Conservation (phyloP, 2,329 filamentous ascomycete species). For the Monilinia fructigena region DNA sequence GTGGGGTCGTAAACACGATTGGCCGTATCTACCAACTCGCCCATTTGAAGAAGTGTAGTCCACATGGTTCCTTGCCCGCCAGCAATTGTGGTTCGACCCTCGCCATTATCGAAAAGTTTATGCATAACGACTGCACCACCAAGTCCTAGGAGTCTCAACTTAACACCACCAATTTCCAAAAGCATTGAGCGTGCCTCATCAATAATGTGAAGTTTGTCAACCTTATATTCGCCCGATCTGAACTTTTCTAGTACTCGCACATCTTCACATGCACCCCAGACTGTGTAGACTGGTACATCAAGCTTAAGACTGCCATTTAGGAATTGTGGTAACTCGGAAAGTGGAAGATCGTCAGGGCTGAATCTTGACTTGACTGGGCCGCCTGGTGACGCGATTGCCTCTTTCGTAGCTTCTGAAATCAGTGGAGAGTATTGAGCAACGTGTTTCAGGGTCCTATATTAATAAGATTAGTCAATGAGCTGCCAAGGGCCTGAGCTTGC, state of each 20-base stretch:
- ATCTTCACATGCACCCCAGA: slow-evolving; percentile 98
- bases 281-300: slow-evolving; percentile 95
- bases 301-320: slow-evolving; percentile 85
- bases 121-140: slow-evolving; percentile 99
- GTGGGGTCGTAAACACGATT: slow-evolving; percentile 98
- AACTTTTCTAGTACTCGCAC: slow-evolving; percentile 97
- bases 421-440: slow-evolving; percentile 97
- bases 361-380: slow-evolving; percentile 86
- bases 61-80: slow-evolving; percentile 99
- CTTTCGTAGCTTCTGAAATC: slow-evolving; percentile 74
- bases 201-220: slow-evolving; percentile 95
- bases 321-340: slow-evolving; percentile 89
- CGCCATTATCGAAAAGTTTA: slow-evolving; percentile 98
- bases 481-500: slow-evolving; percentile 21
- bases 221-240: slow-evolving; percentile 95
- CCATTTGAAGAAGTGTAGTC: slow-evolving; percentile 97
- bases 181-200: slow-evolving; percentile 96
- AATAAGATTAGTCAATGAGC: slow-evolving; percentile 35
- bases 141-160: slow-evolving; percentile 87
- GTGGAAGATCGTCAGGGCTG: slow-evolving; percentile 74
- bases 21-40: slow-evolving; percentile 94
- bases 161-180: slow-evolving; percentile 91
- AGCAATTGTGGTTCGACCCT: slow-evolving; percentile 95
- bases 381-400: slow-evolving; percentile 62
- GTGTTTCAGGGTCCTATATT: slow-evolving; percentile 84